Evolutionary conservation across 2,329 filamentous ascomycete genomes (phyloP), one percentile per base, ranked within the genome.

Genomic region (Colletotrichum sp.): DNA sequence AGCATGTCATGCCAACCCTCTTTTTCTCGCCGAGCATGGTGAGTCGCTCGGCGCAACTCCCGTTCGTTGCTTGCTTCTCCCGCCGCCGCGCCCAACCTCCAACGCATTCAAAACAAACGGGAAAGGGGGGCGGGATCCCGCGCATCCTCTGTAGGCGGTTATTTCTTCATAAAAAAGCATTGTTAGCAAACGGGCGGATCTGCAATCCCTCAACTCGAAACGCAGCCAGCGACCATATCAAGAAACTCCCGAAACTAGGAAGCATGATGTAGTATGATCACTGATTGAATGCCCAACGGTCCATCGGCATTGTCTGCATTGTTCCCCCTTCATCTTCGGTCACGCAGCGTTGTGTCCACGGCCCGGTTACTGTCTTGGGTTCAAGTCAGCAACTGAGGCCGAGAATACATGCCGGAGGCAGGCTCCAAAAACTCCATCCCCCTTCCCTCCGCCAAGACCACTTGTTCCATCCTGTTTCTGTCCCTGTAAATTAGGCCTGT

Each of bases 131-230:
- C 65, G 52, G 28, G 21, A 13, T 13, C 56, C 21, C 55, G 60
- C n/a, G 34, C 36, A n/a, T 52, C 13, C 26, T 43, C 30, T 34
- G 7, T 38, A n/a, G 30, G 32, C 30, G 30, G 28, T n/a, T 36
- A 18, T 21, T 66, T 28, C n/a, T 32, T 26, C 66, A 58, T 56
- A 38, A 55, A 55, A 73, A 48, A 43, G 26, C 24, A 38, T 21
- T 64, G 43, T 38, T 21, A 36, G 43, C 70, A 73, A 73, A 60
- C 43, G 13, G 60, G 18, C 38, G 38, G 58, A 60, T 65, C 58
- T 48, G 65, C 70, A 58, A 60, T 58, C 58, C 61, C 58, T 73
- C 70, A 73, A 76, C 70, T 69, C 73, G 73, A 76, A 76, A 76
- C 73, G 64, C 70, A 16, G 26, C 56, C 38, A 55, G 61, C 55